Conservation (phyloP, 129 eudicot genomes). For the Escallonia rubra region DNA sequence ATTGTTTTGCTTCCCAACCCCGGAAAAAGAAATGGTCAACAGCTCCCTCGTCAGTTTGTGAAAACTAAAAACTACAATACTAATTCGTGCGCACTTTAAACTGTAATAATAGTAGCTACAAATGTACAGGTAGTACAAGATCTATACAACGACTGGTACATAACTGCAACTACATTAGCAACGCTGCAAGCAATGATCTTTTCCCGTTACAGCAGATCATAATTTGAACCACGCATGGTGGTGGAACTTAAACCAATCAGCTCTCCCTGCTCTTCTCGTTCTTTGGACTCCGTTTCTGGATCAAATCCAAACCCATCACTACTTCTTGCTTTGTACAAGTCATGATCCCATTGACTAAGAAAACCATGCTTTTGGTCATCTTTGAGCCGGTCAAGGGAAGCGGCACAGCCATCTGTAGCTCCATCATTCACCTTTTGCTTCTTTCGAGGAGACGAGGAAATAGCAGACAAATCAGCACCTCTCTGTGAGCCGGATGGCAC, state of each 20-base stretch:
- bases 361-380: background rate
- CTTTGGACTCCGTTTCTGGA: too few relatives aligned
- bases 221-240: background rate
- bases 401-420: constrained; percentile 10
- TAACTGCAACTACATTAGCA: background rate
- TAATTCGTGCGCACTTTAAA: too few relatives aligned
- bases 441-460: constrained; percentile 19
- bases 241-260: too few relatives aligned
- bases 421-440: constrained; percentile 22
- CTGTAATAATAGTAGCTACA: too few relatives aligned
- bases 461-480: background rate
- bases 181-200: too few relatives aligned
- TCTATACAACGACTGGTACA: background rate
- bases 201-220: too few relatives aligned
- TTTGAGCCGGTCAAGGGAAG: constrained; percentile 1
- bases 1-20: too few relatives aligned
- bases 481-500: constrained; percentile 1
- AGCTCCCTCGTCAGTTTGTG: too few relatives aligned
- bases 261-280: too few relatives aligned
- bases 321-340: background rate
- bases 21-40: too few relatives aligned
- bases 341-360: constrained; percentile 1
- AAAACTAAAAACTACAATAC: too few relatives aligned
- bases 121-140: too few relatives aligned
- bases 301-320: background rate